Evolutionary conservation across 2,329 filamentous ascomycete species (phyloP), one percentile per base, ranked within the genome.

Genomic region (Chaetomium globosum): DNA sequence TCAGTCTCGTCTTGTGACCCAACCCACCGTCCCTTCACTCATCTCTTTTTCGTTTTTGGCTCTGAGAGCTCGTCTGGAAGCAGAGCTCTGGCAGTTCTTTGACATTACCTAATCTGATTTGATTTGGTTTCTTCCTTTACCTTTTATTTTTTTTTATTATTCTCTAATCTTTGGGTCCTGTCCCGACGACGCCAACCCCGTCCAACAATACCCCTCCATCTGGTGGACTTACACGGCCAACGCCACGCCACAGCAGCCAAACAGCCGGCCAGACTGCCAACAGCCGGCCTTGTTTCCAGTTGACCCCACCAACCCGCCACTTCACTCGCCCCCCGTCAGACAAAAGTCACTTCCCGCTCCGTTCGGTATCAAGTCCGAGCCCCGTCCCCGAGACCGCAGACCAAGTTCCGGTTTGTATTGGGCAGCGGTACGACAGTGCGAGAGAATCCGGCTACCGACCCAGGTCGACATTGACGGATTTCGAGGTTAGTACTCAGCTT

Each of bases 61-160:
- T 65, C 65, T n/a, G 67, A 64, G 72, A 71, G 68, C 66, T 65
- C 65, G 66, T 69, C 69, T 70, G 69, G 72, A 75, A 75, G 75
- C 78, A 79, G 76, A 80, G 79, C 81, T 82, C 81, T 77, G 80
- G 80, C 76, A 83, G 81, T 79, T 80, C 77, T 74, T 61, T 23
- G 30, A n/a, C 43, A 68, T 43, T 68, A 48, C 54, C 23, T 60
- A 31, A 33, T 63, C 68, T 54, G 13, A 19, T 53, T 61, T 52
- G 33, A 46, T 59, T 63, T 36, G 33, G 33, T 19, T 53, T 51
- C n/a, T 21, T 46, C 36, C 28, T 61, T 52, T 31, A 52, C 21
- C 54, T 46, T 64, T 46, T 26, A 23, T 39, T n/a, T 23, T 39
- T 4, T 23, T 39, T 8, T 31, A 31, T 54, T 33, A 54, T 26